Evolutionary conservation across 495 filamentous ascomycete species (phyloP), one percentile per base, ranked within the genome.

Genomic region (Lineolata rhizophorae): DNA sequence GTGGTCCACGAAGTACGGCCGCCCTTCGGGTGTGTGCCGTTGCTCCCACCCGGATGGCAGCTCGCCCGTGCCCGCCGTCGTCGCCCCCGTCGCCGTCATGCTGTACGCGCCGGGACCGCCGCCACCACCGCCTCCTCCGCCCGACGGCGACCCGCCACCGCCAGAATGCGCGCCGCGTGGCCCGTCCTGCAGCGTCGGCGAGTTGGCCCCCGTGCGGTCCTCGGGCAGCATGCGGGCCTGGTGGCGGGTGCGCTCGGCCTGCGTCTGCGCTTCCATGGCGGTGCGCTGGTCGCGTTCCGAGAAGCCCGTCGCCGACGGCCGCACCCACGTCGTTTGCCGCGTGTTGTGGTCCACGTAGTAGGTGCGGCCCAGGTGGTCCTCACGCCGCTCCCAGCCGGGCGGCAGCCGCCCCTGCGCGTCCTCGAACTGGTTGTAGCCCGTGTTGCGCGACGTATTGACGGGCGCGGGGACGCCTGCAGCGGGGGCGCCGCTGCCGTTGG

Each of bases 331-430:
- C 8, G 87, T 97, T 29, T 84, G 83, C 39, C 87, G 65, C 3
- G 85, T 91, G 50, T 97, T 97, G 52, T 97, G 87, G 50, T 97
- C 87, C 20, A 97, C 87, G 53, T 97, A 97, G 48, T 97, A 97
- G n/a, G 84, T 95, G 43, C 87, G 72, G 34, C 90, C 90, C 24
- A 97, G 56, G 45, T 95, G 83, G 53, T 97, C 87, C 48, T 95
- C 87, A 26, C 87, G 67, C 29, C 90, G 69, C 52, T 97, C 87
- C 85, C 90, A 97, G 21, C 87, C 87, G 31, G 76, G 71, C 14
- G 87, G 87, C 39, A 97, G 55, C 47, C 85, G 72, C 29, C 87
- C 87, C 48, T 92, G 83, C 20, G 72, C 69, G 49, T 97, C 87
- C 56, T 93, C 85, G 47, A 97, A 97, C 1, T 85, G 82, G 51